These are phyloP conservation scores for Macadamia tetraphylla DNA, from an alignment of 164 flowering plant species.

Conservation along the genomic window DNA sequence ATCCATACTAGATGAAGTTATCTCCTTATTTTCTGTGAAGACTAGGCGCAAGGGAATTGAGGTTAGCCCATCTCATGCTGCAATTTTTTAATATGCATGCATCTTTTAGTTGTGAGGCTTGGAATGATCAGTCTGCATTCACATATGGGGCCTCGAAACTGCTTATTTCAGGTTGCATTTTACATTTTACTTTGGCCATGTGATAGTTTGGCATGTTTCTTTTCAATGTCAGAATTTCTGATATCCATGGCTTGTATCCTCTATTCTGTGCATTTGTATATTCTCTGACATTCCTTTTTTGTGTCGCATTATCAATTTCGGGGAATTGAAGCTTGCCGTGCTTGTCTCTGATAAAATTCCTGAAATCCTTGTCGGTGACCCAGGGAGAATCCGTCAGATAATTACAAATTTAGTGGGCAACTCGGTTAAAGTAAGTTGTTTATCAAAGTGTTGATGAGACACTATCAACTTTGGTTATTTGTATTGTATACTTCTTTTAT, in stretches of 20 bases:
- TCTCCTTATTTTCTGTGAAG: conserved; percentile 81
- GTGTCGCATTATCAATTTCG: conserved; percentile 15
- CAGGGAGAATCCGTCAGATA: conserved; percentile 89
- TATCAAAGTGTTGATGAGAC: not conserved
- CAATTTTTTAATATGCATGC: not conserved
- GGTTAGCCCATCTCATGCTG: conserved; percentile 34
- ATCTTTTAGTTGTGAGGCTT: not conserved
- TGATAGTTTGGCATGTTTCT: not conserved
- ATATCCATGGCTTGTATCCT: conserved; percentile 9
- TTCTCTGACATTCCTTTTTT: conserved; percentile 7
- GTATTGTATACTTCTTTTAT: not conserved
- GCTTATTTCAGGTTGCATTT: no score
- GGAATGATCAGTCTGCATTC: not conserved
- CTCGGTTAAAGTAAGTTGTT: conserved; percentile 78
- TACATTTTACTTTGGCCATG: not conserved
- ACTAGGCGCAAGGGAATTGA: conserved; percentile 76
- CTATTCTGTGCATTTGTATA: not conserved
- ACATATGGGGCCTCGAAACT: no score
- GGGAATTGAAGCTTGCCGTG: conserved; percentile 67
- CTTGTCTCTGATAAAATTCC: conserved; percentile 91
- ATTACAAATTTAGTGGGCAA: conserved; percentile 89
- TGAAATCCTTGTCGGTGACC: conserved; percentile 78
- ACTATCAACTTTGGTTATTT: not conserved
- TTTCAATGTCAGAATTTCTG: conserved; percentile 4
- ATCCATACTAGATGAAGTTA: conserved; percentile 77